phyloP scores from a whole-genome alignment of 2,329 filamentous ascomycete species.

The Microsporum canis region DNA sequence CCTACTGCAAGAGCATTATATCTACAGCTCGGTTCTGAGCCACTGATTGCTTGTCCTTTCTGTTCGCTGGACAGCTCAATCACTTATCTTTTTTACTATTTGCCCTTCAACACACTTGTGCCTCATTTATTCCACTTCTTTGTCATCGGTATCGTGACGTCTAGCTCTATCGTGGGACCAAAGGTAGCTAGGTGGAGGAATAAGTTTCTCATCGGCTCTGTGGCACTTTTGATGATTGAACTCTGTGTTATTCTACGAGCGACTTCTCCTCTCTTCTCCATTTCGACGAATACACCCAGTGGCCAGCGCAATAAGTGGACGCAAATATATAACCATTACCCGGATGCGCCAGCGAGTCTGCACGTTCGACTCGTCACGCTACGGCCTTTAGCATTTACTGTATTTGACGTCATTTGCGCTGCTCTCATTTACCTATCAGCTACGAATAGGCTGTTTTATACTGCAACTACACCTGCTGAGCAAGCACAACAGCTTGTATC shows the following conservation, averaged over 20 bases:
- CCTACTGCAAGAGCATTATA: constrained; percentile 68
- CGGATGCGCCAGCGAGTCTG: constrained; percentile 20
- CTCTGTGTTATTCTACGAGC: constrained; percentile 49
- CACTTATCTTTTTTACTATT: constrained; percentile 68
- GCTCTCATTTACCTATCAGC: constrained; percentile 60
- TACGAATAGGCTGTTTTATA: constrained; percentile 67
- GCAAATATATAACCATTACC: constrained; percentile 54
- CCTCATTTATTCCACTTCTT: constrained; percentile 74
- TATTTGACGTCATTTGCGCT: constrained; percentile 53
- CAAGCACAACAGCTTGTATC: constrained; percentile 30
- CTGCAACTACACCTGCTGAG: constrained; percentile 46
- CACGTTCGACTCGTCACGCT: constrained; percentile 41
- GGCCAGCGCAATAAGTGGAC: background rate
- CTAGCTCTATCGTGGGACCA: constrained; percentile 50
- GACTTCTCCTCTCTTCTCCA: constrained; percentile 22
- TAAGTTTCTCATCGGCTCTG: constrained; percentile 53
- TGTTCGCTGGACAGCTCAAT: constrained; percentile 59
- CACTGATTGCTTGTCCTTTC: constrained; percentile 67
- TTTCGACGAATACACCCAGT: too few relatives aligned
- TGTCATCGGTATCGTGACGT: constrained; percentile 62
- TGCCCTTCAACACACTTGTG: constrained; percentile 55
- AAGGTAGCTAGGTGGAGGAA: constrained; percentile 59
- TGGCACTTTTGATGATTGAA: constrained; percentile 52
- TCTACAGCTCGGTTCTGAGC: constrained; percentile 65
- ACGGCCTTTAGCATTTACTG: constrained; percentile 53